These are phyloP conservation scores for Suillus variegatus DNA, from an alignment of 768 basidiomycete species.

Conservation along the genomic window DNA sequence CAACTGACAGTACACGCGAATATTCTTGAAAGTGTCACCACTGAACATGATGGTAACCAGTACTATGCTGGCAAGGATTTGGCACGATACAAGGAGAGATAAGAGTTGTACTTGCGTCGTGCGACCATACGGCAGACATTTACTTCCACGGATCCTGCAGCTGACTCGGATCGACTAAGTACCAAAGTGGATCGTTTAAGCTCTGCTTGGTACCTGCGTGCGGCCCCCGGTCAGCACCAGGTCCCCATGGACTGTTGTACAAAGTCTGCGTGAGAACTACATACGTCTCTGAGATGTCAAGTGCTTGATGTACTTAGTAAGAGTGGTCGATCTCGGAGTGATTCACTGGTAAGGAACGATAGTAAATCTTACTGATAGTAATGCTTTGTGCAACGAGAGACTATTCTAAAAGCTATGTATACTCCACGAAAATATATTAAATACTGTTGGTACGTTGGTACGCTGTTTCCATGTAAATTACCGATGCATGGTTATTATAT, in stretches of 20 bases:
- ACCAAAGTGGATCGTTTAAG: background rate
- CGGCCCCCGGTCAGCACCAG: background rate
- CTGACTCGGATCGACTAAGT: background rate
- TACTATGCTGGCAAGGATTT: background rate
- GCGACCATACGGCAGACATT: background rate
- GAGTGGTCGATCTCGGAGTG: too few species aligned
- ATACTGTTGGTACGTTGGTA: background rate
- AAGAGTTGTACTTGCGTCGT: background rate
- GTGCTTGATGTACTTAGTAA: too few species aligned
- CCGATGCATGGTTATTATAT: background rate
- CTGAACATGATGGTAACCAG: slow-evolving; percentile 5
- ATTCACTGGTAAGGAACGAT: background rate
- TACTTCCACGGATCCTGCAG: background rate
- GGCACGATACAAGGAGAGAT: too few species aligned
- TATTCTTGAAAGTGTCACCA: slow-evolving; percentile 43
- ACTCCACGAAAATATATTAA: background rate
- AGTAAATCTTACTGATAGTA: background rate
- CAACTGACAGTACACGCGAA: slow-evolving; percentile 64
- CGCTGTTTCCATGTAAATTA: background rate
- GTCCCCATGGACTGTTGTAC: background rate
- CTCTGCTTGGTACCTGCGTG: background rate
- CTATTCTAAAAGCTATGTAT: background rate
- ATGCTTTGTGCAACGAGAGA: background rate
- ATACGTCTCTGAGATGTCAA: too few species aligned
- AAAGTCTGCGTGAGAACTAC: too few species aligned